Percentiles rank a stretch among this genome's conserved stretches.
Evolutionary conservation across 345 rosid species (phyloP).

Genomic region (Eucalyptus victrix): DNA sequence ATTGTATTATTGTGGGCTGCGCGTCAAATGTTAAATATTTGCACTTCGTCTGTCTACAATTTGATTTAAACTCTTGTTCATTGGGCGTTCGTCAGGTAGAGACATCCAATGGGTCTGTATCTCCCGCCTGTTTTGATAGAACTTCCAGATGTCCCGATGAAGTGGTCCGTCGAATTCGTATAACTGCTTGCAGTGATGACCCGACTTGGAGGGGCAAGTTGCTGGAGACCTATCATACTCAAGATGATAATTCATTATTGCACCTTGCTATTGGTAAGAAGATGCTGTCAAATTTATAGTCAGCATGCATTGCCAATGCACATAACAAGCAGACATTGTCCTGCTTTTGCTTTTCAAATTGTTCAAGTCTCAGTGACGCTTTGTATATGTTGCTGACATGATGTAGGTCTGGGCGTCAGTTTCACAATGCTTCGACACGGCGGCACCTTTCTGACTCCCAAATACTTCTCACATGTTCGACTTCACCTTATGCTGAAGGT

Average conservation of each 20-base stretch:
- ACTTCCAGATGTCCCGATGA: constrained; percentile 80
- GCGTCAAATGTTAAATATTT: not conserved
- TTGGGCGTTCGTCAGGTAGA: constrained; percentile 31
- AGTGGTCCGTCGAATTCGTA: constrained; percentile 60
- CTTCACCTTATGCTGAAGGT: constrained; percentile 78
- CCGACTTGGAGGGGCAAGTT: constrained; percentile 54
- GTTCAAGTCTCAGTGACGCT: not conserved
- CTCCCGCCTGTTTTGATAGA: constrained; percentile 61
- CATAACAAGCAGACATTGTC: not conserved
- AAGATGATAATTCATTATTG: constrained; percentile 54
- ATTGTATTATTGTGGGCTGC: not conserved
- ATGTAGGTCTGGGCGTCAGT: constrained; percentile 40
- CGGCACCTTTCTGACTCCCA: constrained; percentile 41
- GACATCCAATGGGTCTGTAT: constrained; percentile 41
- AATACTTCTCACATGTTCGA: constrained; percentile 49
- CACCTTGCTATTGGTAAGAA: constrained; percentile 68
- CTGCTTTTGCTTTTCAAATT: not conserved
- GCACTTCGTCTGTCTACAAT: not conserved
- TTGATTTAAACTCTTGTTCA: not conserved
- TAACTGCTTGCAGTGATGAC: constrained; percentile 47
- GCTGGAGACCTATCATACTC: constrained; percentile 72
- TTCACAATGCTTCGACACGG: constrained; percentile 12
- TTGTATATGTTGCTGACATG: not conserved
- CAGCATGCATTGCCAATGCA: not conserved
- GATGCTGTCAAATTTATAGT: not conserved